Evolutionary conservation across 2,329 filamentous ascomycete genomes (phyloP), one percentile per base, ranked within the genome.

Genomic region (Trichophyton simii): DNA sequence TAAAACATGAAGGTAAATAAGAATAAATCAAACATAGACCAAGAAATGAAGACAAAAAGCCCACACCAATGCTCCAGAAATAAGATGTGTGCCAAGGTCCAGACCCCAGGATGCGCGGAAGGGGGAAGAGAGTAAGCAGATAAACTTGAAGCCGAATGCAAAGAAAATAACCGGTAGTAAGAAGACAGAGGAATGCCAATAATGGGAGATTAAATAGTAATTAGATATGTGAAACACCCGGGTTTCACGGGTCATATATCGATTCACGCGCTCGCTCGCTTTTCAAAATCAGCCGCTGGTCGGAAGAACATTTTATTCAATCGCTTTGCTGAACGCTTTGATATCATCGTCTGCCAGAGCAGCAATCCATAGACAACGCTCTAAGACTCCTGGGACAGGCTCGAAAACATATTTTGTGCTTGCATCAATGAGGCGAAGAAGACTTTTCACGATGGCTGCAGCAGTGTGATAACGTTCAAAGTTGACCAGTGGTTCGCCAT

Each of bases 381-480:
- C 82, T 63, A 86, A 76, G 38, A 84, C 76, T 62, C 82, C 81
- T 1, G 79, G 78, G 52, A 84, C 77, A 11, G 82, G 79, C 62
- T 79, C 77, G 66, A 86, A 83, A 2, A 71, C 75, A 68, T 87
- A 87, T 68, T 80, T 83, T 9, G 81, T 81, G 69, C 83, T 85
- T 13, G 82, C 82, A 67, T 87, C 84, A 59, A 86, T 81, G 28
- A 87, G 72, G 57, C 83, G 77, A 50, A 87, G 74, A 38, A 87
- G 73, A 63, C 79, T 83, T 71, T 87, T 87, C 63, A 86, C 82
- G 61, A 87, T 86, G 18, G 78, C 77, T 25, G 84, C 84, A 7
- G 83, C 79, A n/a, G 82, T 85, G 64, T 84, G 82, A 67, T 85
- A 83, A 59, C 84, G 78, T 71, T 87, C 84, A 64, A 86, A 87